Percentiles rank a stretch among this genome's conserved stretches.
These are phyloP conservation scores for Ophiobolus disseminans DNA, from an alignment of 2,329 filamentous ascomycete genomes.

Conservation along the genomic window DNA sequence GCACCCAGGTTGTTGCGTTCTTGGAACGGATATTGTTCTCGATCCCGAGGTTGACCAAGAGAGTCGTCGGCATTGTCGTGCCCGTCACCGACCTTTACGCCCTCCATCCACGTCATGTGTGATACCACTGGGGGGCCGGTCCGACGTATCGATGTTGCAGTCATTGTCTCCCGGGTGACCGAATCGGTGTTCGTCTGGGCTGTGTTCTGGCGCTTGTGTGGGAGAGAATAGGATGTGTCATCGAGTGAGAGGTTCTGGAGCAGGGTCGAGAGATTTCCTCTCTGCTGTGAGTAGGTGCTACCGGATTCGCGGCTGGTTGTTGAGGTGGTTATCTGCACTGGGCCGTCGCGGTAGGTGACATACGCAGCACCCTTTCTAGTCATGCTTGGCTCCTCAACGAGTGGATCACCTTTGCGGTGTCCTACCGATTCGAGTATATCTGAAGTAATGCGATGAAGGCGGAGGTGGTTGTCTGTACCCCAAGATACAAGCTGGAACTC, in stretches of 20 bases:
- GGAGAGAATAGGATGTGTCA: constrained; percentile 16
- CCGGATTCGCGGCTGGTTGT: constrained; percentile 25
- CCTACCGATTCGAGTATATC: constrained; percentile 71
- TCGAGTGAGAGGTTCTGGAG: constrained; percentile 30
- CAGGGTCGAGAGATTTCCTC: constrained; percentile 36
- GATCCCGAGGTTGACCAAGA: constrained; percentile 20
- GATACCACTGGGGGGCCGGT: constrained; percentile 60
- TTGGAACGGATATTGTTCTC: constrained; percentile 53
- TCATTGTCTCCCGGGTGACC: constrained; percentile 51
- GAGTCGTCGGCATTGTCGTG: constrained; percentile 33
- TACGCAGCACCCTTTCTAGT: constrained; percentile 87
- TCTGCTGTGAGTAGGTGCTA: constrained; percentile 25
- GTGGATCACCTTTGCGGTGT: constrained; percentile 71
- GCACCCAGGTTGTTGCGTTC: constrained; percentile 56
- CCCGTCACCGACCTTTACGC: constrained; percentile 65
- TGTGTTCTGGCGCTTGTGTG: constrained; percentile 14
- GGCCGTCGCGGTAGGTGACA: constrained; percentile 76
- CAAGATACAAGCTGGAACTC: constrained; percentile 94
- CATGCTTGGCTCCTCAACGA: constrained; percentile 70
- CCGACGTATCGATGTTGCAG: constrained; percentile 58
- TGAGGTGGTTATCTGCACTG: constrained; percentile 24
- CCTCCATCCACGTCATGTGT: constrained; percentile 70
- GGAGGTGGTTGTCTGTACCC: constrained; percentile 84
- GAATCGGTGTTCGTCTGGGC: constrained; percentile 9
- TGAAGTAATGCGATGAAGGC: constrained; percentile 75